Conservation (phyloP, 2,329 filamentous ascomycete genomes). For the Paecilomyces sp. region DNA sequence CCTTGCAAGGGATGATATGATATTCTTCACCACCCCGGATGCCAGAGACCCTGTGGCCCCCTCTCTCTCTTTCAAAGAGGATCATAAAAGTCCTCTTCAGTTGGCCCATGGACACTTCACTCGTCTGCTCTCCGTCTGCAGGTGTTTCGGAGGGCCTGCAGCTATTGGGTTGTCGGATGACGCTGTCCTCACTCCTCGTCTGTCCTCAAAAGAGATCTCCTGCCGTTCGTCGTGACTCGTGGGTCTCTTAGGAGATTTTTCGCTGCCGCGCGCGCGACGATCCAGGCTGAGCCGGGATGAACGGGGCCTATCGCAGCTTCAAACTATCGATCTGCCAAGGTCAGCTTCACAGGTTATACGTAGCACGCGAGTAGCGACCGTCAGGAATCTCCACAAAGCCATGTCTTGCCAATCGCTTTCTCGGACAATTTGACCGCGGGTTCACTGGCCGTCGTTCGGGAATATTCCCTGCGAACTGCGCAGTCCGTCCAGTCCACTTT, state of each 20-base stretch:
- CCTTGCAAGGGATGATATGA: not conserved
- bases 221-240: not conserved
- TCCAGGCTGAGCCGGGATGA: not conserved
- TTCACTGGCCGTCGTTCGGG: not conserved
- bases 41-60: not conserved
- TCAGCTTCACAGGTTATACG: not conserved
- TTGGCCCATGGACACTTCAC: not conserved
- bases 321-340: not conserved
- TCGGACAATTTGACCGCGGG: not conserved
- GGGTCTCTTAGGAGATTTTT: not conserved
- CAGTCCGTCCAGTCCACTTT: not conserved
- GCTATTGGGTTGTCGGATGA: not conserved
- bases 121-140: not conserved
- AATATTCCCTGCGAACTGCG: not conserved
- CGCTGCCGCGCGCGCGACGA: not conserved
- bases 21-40: not conserved
- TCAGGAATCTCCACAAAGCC: not conserved
- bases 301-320: not conserved
- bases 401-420: not conserved
- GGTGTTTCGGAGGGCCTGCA: not conserved
- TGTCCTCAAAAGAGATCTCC: not conserved
- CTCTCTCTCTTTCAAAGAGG: too few species aligned
- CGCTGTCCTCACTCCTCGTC: not conserved
- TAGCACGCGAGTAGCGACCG: not conserved
- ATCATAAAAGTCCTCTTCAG: too few species aligned